These are phyloP conservation scores for Prunus armeniaca DNA, from an alignment of 306 rosid species.

Conservation along the genomic window DNA sequence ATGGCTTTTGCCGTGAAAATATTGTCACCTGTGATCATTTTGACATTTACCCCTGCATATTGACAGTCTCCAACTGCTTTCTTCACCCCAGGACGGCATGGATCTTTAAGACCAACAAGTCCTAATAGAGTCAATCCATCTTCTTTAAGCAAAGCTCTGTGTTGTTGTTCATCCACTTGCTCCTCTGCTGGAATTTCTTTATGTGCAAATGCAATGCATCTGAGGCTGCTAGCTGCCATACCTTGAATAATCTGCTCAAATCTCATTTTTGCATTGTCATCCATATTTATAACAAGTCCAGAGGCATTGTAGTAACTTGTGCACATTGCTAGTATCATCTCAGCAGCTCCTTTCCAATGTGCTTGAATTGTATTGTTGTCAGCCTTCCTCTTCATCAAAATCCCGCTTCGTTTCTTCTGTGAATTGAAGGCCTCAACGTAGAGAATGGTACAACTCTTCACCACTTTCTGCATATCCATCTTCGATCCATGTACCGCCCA, in stretches of 20 bases:
- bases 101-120: conserved; percentile 37
- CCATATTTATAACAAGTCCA: conserved; percentile 21
- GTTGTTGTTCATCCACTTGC: not conserved
- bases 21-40: conserved; percentile 47
- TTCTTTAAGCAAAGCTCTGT: conserved; percentile 10
- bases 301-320: conserved; percentile 26
- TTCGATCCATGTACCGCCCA: conserved; percentile 35
- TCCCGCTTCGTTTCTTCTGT: conserved; percentile 39
- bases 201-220: conserved; percentile 44
- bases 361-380: conserved; percentile 22
- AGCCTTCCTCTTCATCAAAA: conserved; percentile 18
- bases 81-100: conserved; percentile 29
- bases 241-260: conserved; percentile 34
- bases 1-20: conserved; percentile 36
- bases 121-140: conserved; percentile 27
- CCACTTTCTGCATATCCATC: conserved; percentile 35
- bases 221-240: conserved; percentile 38
- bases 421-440: conserved; percentile 45
- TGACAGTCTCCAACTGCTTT: conserved; percentile 34
- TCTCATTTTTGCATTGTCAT: not conserved
- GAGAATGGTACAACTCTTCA: conserved; percentile 5
- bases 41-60: conserved; percentile 30
- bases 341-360: conserved; percentile 59
- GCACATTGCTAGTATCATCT: conserved; percentile 41
- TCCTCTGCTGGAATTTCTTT: conserved; percentile 5